A percentile compares a stretch with the other conserved stretches of the same genome.
Evolutionary conservation across 2,329 filamentous ascomycete species (phyloP).

Genomic region (Arthroderma sp.): DNA sequence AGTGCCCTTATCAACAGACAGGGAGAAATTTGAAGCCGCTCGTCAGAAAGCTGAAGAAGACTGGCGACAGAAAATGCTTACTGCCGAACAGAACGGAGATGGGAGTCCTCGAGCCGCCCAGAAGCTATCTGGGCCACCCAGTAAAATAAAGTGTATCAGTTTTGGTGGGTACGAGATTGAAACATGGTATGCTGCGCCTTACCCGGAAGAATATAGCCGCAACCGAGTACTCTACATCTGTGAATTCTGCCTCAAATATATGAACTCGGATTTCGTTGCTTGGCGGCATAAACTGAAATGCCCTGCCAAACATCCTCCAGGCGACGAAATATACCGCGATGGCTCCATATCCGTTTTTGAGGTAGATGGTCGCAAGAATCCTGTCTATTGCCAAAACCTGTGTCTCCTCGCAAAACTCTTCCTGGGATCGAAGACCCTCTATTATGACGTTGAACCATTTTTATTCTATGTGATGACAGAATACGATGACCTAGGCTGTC

Average conservation of each 20-base stretch:
- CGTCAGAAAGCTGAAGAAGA: constrained; percentile 84
- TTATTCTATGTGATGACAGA: constrained; percentile 97
- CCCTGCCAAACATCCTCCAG: constrained; percentile 87
- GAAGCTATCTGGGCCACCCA: constrained; percentile 73
- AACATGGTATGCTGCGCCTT: constrained; percentile 96
- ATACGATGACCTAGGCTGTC: constrained; percentile 75
- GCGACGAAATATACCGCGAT: constrained; percentile 95
- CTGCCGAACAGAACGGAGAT: constrained; percentile 51
- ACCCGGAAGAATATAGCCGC: constrained; percentile 94
- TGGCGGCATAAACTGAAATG: constrained; percentile 98
- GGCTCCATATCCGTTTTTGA: constrained; percentile 92
- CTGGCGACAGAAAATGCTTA: constrained; percentile 58
- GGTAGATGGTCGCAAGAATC: constrained; percentile 84
- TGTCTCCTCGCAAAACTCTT: constrained; percentile 94
- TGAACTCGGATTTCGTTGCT: constrained; percentile 97
- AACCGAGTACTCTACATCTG: constrained; percentile 97
- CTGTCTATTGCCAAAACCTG: constrained; percentile 92
- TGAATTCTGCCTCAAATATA: constrained; percentile 98
- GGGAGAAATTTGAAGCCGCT: constrained; percentile 76
- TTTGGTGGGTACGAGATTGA: constrained; percentile 97
- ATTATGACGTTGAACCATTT: constrained; percentile 99
- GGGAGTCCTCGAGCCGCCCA: constrained; percentile 51
- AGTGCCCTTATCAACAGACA: constrained; percentile 64
- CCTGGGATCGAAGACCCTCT: constrained; percentile 92
- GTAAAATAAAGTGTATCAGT: constrained; percentile 97